Conservation (phyloP, 768 basidiomycete genomes). For the Phylloporus sp. region DNA sequence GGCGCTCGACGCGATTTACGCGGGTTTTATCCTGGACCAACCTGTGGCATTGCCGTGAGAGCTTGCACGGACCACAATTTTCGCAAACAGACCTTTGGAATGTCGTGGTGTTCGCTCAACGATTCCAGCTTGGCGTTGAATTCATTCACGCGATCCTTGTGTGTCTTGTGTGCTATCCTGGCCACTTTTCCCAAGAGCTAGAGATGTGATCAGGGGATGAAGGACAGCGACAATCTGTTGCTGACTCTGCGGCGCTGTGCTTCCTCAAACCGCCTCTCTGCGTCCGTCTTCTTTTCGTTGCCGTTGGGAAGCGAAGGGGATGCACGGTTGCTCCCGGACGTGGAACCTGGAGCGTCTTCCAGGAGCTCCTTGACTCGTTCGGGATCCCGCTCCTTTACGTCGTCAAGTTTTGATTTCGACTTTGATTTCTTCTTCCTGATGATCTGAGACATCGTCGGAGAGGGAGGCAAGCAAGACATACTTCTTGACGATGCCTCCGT, state of each 20-base stretch:
- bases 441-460: conserved; percentile 6
- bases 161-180: conserved; percentile 76
- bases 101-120: conserved; percentile 91
- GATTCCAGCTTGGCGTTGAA: conserved; percentile 84
- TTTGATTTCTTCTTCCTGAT: conserved; percentile 80
- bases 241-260: conserved; percentile 76
- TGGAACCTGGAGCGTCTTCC: conserved; percentile 42
- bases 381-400: conserved; percentile 39
- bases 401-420: conserved; percentile 55
- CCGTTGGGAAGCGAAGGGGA: conserved; percentile 54
- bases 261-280: conserved; percentile 85
- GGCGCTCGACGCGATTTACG: conserved; percentile 28
- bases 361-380: conserved; percentile 45
- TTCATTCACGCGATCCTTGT: conserved; percentile 90
- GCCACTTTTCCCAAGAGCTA: conserved; percentile 73
- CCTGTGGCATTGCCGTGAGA: conserved; percentile 42
- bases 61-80: conserved; percentile 25
- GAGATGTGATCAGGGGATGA: conserved; percentile 8
- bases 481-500: conserved; percentile 84
- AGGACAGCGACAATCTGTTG: conserved; percentile 3
- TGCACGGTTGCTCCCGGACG: conserved; percentile 53
- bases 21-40: conserved; percentile 75
- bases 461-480: conserved; percentile 30
- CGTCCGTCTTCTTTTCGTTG: conserved; percentile 69
- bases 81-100: conserved; percentile 65